Conservation (phyloP, 495 filamentous ascomycete species). For the Penicillium cataractarum region DNA sequence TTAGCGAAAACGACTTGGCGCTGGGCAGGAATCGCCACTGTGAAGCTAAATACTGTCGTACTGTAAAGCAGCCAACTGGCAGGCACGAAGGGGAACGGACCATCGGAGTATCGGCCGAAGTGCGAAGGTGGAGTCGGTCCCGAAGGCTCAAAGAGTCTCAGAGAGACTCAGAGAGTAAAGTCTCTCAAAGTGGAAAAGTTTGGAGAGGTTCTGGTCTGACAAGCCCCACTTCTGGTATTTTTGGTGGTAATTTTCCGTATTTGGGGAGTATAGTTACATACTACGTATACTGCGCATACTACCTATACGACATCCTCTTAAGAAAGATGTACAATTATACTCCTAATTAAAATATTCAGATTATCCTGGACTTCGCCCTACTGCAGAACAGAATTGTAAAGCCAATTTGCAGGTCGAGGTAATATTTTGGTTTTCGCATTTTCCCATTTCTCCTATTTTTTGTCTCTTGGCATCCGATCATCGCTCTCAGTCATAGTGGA, state of each 20-base stretch:
- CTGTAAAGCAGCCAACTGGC: no score
- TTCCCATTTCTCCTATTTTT: neutral
- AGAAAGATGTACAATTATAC: no score
- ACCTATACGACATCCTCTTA: neutral
- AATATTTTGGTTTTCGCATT: conserved; percentile 2
- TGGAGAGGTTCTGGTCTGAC: no score
- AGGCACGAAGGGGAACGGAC: no score
- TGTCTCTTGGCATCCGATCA: neutral
- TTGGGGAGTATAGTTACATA: no score
- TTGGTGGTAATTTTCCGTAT: neutral
- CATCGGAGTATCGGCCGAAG: conserved; percentile 22
- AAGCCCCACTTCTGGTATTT: neutral
- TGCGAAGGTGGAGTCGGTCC: neutral
- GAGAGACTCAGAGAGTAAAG: no score
- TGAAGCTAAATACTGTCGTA: no score
- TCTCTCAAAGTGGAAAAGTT: neutral
- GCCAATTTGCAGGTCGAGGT: no score
- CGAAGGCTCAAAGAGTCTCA: neutral
- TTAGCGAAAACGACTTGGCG: no score
- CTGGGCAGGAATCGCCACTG: conserved; percentile 5
- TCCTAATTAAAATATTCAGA: no score
- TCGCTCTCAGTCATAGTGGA: neutral
- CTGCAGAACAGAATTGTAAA: conserved; percentile 2
- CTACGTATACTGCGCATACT: neutral
- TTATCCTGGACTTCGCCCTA: neutral